Evolutionary conservation across 345 rosid species (phyloP).

Genomic region (Angophora floribunda): DNA sequence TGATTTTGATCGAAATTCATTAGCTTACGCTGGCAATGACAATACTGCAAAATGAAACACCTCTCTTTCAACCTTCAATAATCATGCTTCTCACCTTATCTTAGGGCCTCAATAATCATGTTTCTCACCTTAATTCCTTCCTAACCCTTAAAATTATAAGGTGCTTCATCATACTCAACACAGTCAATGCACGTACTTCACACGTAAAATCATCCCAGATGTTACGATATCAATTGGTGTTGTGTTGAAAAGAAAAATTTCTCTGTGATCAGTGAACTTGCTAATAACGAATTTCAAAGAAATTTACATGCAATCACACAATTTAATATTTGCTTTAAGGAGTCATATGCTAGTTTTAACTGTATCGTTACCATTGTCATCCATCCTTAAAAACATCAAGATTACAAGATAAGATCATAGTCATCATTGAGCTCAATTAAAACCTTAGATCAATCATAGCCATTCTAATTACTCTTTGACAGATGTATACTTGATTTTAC

Average conservation of each 20-base stretch:
- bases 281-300: background rate
- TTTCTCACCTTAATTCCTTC: background rate
- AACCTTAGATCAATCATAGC: background rate
- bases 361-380: background rate
- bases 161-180: background rate
- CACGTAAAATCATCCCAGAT: background rate
- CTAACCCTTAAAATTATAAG: background rate
- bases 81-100: background rate
- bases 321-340: background rate
- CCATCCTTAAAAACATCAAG: background rate
- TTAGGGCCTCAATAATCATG: background rate
- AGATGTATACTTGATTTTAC: background rate
- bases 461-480: background rate
- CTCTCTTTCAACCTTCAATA: background rate
- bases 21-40: background rate
- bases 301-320: background rate
- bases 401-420: background rate
- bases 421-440: background rate
- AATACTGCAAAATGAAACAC: too few relatives aligned
- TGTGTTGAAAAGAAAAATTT: too few relatives aligned
- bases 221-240: background rate
- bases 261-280: background rate
- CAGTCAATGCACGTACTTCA: background rate
- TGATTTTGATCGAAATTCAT: background rate
- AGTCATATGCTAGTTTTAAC: background rate